A percentile compares a stretch with the other conserved stretches of the same genome.
Evolutionary conservation across 2,329 filamentous ascomycete species (phyloP).

Genomic region (Curvularia verruculosa): DNA sequence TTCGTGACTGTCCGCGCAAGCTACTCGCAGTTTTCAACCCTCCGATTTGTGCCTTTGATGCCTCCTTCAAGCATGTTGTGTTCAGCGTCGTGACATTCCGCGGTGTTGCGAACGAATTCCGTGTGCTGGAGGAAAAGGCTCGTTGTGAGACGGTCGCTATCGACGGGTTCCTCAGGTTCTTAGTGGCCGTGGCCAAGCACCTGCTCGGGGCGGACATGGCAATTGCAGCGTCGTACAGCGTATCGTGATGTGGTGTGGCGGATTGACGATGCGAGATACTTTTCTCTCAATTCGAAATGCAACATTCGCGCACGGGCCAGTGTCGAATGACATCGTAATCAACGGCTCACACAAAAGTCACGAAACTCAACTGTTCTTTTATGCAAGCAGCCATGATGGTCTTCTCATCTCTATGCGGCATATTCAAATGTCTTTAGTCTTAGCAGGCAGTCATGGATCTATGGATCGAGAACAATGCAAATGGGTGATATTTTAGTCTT

Average conservation of each 20-base stretch:
- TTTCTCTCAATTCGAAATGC: conserved; percentile 21
- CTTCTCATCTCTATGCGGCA: not conserved
- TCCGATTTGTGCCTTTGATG: conserved; percentile 8
- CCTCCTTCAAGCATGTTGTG: conserved; percentile 22
- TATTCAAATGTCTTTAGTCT: not conserved
- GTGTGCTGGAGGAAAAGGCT: conserved; percentile 33
- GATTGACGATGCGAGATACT: conserved; percentile 14
- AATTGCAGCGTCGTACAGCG: conserved; percentile 11
- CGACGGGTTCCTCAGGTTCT: conserved; percentile 16
- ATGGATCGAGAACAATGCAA: not conserved
- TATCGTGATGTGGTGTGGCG: conserved; percentile 11
- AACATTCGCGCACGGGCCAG: conserved; percentile 16
- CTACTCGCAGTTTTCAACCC: conserved; percentile 5
- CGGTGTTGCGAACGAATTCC: conserved; percentile 18
- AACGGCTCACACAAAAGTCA: not conserved
- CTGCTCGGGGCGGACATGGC: conserved; percentile 38
- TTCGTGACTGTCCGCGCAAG: conserved; percentile 22
- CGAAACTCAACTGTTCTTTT: not conserved
- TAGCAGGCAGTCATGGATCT: not conserved
- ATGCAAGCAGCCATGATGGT: not conserved
- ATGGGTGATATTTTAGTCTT: not conserved
- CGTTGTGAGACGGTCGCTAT: conserved; percentile 29
- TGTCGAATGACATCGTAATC: conserved; percentile 14
- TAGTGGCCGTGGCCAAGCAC: conserved; percentile 31
- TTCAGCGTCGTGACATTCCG: conserved; percentile 15